Conservation (phyloP, 148 eudicot genomes). For the Fagopyrum tataricum region DNA sequence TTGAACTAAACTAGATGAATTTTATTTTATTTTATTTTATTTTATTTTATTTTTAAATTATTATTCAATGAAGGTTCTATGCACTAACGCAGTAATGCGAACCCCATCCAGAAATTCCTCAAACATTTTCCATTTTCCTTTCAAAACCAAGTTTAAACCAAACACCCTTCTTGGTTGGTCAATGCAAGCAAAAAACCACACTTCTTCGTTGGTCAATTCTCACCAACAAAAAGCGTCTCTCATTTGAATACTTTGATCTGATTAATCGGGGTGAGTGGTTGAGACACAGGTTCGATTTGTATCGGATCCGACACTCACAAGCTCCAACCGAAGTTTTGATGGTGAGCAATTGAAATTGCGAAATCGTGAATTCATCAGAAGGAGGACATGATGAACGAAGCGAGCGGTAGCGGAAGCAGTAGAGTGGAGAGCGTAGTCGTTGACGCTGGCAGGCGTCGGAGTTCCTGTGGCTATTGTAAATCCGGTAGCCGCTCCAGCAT, state of each 20-base stretch:
- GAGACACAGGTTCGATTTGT: not conserved
- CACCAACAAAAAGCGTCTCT: not conserved
- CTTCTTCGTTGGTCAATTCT: not conserved
- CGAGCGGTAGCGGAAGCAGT: slow-evolving; percentile 43
- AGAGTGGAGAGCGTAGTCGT: slow-evolving; percentile 46
- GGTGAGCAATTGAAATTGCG: slow-evolving; percentile 8
- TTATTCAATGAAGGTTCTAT: not conserved
- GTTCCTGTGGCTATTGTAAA: slow-evolving; percentile 85
- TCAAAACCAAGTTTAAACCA: not conserved
- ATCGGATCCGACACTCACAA: not conserved
- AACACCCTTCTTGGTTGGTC: not conserved
- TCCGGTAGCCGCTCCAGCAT: slow-evolving; percentile 57
- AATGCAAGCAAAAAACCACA: not conserved
- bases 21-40: too few relatives aligned
- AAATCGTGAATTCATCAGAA: slow-evolving; percentile 20
- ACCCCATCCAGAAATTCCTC: not conserved
- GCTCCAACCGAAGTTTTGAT: not conserved
- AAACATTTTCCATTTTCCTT: not conserved
- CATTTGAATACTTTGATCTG: not conserved
- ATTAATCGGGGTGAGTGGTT: not conserved
- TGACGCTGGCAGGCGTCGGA: slow-evolving; percentile 63
- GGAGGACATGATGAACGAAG: slow-evolving; percentile 44
- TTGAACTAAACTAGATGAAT: too few relatives aligned
- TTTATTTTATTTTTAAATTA: not conserved
- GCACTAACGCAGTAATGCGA: not conserved